A percentile compares a stretch with the other conserved stretches of the same genome.
These are phyloP conservation scores for Coemansia furcata DNA, from an alignment of 192 early-diverging fungal species.

Conservation along the genomic window DNA sequence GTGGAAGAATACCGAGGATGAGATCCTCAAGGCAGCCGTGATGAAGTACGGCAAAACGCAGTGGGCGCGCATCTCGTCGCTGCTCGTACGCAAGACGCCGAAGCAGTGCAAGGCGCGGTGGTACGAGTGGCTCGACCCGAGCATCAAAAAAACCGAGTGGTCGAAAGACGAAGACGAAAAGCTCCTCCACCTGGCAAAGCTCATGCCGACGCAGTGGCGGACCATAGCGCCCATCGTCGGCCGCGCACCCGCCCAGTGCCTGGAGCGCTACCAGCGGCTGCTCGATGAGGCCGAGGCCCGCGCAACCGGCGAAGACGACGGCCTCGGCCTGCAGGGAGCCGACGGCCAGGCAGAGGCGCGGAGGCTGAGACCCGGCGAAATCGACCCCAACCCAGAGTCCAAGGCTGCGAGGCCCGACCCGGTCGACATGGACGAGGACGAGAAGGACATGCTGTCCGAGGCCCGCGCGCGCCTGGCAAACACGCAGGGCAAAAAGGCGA, in stretches of 20 bases:
- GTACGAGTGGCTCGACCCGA: slow-evolving; percentile 99
- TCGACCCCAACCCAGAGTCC: slow-evolving; percentile 95
- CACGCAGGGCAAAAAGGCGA: slow-evolving; percentile 99
- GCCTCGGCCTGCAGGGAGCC: slow-evolving; percentile 60
- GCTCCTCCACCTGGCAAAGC: slow-evolving; percentile 91
- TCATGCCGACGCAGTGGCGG: slow-evolving; percentile 99
- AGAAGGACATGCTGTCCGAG: slow-evolving; percentile 99
- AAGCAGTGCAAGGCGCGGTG: slow-evolving; percentile 99
- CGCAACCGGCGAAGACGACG: slow-evolving; percentile 59
- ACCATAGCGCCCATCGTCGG: slow-evolving; percentile 99
- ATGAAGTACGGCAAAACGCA: slow-evolving; percentile 99
- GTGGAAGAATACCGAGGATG: slow-evolving; percentile 99
- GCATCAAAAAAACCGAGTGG: slow-evolving; percentile 99
- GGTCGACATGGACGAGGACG: slow-evolving; percentile 99
- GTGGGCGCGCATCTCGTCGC: slow-evolving; percentile 96
- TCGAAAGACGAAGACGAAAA: slow-evolving; percentile 98
- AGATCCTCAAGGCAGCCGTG: slow-evolving; percentile 94
- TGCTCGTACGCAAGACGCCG: slow-evolving; percentile 91
- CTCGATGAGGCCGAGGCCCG: slow-evolving; percentile 94
- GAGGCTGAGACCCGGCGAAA: slow-evolving; percentile 89
- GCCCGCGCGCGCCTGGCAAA: slow-evolving; percentile 98
- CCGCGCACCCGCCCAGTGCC: slow-evolving; percentile 91
- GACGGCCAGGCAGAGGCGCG: slow-evolving; percentile 61
- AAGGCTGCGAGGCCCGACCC: slow-evolving; percentile 98
- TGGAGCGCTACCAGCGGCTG: slow-evolving; percentile 93